Evolutionary conservation across 2,329 filamentous ascomycete genomes (phyloP).

Genomic region (Claviceps lovelessii): DNA sequence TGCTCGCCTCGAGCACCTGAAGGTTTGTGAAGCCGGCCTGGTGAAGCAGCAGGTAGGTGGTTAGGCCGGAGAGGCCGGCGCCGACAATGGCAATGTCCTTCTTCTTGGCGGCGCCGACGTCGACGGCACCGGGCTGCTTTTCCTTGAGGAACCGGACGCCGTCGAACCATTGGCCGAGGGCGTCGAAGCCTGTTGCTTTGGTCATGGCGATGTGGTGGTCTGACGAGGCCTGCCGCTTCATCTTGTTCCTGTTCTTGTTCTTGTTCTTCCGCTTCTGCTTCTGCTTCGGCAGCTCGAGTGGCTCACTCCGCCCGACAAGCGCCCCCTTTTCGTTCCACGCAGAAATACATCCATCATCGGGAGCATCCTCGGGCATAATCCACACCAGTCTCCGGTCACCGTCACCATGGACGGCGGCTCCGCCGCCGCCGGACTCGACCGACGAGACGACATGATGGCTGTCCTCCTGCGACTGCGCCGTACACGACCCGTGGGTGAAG

Average conservation of each 20-base stretch:
- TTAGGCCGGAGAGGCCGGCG: constrained; percentile 50
- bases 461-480: constrained; percentile 7
- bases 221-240: neutral
- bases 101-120: constrained; percentile 8
- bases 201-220: constrained; percentile 28
- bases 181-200: constrained; percentile 32
- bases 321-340: constrained; percentile 20
- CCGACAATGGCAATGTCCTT: constrained; percentile 50
- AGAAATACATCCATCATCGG: constrained; percentile 25
- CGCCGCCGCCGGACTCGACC: neutral
- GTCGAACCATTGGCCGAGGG: constrained; percentile 49
- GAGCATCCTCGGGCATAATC: constrained; percentile 5
- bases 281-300: constrained; percentile 15
- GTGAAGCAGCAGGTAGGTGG: constrained; percentile 38
- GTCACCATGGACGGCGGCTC: neutral
- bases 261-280: neutral
- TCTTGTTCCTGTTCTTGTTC: too few species aligned
- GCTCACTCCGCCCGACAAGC: constrained; percentile 22
- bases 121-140: constrained; percentile 32
- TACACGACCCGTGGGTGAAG: constrained; percentile 11
- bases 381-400: constrained; percentile 4
- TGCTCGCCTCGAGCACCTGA: constrained; percentile 45
- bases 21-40: constrained; percentile 41
- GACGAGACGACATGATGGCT: constrained; percentile 9
- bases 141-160: constrained; percentile 43